Conservation (phyloP, 768 basidiomycete genomes). For the Pleurotus salmoneostramineus region DNA sequence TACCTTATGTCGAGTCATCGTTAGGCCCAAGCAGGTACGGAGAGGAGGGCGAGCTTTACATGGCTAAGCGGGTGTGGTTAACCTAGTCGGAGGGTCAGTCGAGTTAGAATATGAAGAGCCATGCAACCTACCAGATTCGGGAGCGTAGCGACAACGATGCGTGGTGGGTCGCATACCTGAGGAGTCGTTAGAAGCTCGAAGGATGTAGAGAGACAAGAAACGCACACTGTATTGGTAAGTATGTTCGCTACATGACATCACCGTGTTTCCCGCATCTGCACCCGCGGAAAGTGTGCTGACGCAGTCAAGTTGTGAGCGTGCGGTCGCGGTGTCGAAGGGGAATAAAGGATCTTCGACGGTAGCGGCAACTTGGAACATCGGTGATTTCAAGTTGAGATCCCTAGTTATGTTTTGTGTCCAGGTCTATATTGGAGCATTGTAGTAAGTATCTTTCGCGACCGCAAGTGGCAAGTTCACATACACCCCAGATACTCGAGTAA, state of each 20-base stretch:
- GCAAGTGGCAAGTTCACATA: conserved; percentile 13
- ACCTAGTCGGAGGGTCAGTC: conserved; percentile 26
- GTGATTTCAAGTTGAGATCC: conserved; percentile 29
- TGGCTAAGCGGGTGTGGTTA: conserved; percentile 47
- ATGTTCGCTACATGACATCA: conserved; percentile 47
- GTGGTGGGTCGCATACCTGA: conserved; percentile 37
- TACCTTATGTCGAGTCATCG: conserved; percentile 25
- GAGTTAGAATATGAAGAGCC: neutral
- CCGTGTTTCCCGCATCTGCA: conserved; percentile 34
- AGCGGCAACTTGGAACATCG: conserved; percentile 45
- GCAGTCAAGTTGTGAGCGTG: conserved; percentile 41
- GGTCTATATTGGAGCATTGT: conserved; percentile 21
- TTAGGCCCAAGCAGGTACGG: neutral
- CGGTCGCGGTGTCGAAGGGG: conserved; percentile 42
- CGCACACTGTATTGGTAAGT: conserved; percentile 51
- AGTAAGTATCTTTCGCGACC: neutral
- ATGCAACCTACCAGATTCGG: conserved; percentile 37
- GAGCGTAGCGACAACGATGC: conserved; percentile 42
- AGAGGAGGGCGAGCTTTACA: conserved; percentile 23
- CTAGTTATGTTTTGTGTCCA: conserved; percentile 47
- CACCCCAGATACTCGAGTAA: conserved; percentile 43
- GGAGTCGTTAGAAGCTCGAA: neutral
- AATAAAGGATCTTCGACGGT: conserved; percentile 49
- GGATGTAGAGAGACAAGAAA: neutral
- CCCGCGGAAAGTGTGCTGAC: conserved; percentile 46